Evolutionary conservation across 192 early-diverging fungal genomes (phyloP), one percentile per base, ranked within the genome.

Genomic region (Podila minutissima): DNA sequence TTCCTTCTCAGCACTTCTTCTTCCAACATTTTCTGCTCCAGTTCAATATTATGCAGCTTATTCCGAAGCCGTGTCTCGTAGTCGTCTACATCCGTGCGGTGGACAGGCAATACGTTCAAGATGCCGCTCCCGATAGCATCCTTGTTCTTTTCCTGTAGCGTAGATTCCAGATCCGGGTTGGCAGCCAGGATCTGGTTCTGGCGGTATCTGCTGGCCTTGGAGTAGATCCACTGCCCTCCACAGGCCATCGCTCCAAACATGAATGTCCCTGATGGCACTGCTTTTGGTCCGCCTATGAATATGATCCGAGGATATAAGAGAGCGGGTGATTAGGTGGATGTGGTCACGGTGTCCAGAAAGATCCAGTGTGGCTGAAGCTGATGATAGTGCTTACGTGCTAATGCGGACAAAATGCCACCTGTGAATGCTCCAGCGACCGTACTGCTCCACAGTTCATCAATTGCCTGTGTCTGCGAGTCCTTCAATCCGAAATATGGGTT

Each of bases 361-460:
- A 46, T 17, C 41, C 41, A 15, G 41, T 46, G 1, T 46, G 13
- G 41, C 15, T 3, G 13, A 41, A 13, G 0, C 33, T 28, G 5
- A 28, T 0, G 20, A 41, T 20, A 17, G 20, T 5, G 33, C 81
- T 62, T 84, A 71, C 88, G 83, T 20, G 74, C 74, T 19, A 87
- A 67, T 41, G 89, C 85, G 2, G 86, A 74, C 11, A 93, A 74
- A 10, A 89, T 61, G 20, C 88, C 87, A 70, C 92, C 92, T 20
- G 91, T 89, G 20, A 86, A 75, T 1, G 74, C 85, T 53, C 92
- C 92, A 19, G 91, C 86, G 64, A 89, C 60, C 0, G 87, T 75
- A 67, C 90, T 90, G 69, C 91, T 92, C 53, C 90, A 88, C 31
- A 92, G 74, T 33, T 89, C 84, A 84, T 92, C 92, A 66, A 83